Conservation (phyloP, 176 grass and related monocot genomes). For the Stipa capillata region DNA sequence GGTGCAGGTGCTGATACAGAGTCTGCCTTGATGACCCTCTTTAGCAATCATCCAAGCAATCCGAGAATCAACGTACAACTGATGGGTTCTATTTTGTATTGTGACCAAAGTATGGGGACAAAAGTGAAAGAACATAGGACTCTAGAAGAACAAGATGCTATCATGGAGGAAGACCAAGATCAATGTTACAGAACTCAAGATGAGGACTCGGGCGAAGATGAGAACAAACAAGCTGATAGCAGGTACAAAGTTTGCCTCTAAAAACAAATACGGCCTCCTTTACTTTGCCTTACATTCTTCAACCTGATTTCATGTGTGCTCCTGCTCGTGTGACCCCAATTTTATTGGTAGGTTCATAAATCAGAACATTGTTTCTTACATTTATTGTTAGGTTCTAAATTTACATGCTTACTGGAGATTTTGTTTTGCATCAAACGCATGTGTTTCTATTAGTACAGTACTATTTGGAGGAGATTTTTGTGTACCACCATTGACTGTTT, state of each 20-base stretch:
- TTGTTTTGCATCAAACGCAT: not conserved
- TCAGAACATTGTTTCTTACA: not conserved
- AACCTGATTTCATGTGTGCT: not conserved
- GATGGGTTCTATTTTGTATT: not conserved
- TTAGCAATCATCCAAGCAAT: not conserved
- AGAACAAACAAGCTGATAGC: not conserved
- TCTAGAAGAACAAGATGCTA: not conserved
- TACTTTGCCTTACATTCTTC: not conserved
- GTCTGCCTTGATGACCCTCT: not conserved
- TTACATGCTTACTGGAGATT: not conserved
- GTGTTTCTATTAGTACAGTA: not conserved
- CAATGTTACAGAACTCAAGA: not conserved
- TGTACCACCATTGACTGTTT: not conserved
- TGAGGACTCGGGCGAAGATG: not conserved
- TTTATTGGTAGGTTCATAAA: not conserved
- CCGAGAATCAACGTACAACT: not conserved
- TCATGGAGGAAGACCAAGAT: not conserved
- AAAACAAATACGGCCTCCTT: not conserved
- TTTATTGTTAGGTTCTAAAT: not conserved
- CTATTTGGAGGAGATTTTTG: not conserved
- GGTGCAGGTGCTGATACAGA: not conserved
- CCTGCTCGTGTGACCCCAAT: not conserved
- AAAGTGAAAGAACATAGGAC: not conserved
- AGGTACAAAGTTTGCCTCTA: not conserved
- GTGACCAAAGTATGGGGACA: not conserved